Percentiles rank a stretch among this genome's conserved stretches.
Conservation (phyloP, 768 basidiomycete species). For the Rhizopogon salebrosus region DNA sequence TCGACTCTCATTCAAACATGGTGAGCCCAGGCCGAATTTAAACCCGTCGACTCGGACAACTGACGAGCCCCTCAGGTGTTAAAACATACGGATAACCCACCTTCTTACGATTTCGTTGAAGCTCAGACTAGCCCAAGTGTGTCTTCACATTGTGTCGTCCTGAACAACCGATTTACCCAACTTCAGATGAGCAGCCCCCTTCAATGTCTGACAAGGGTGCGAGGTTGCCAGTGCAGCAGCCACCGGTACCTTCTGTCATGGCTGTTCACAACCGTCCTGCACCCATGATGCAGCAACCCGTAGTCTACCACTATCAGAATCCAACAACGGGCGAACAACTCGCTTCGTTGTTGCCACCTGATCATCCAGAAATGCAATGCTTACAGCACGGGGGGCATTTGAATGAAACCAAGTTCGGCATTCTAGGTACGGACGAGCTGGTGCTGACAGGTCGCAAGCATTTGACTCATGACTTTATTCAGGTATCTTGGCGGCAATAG, state of each 20-base stretch:
- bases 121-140: slow-evolving; percentile 23
- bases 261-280: slow-evolving; percentile 16
- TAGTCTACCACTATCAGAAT: slow-evolving; percentile 66
- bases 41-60: not conserved
- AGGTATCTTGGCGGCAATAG: slow-evolving; percentile 77
- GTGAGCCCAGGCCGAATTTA: slow-evolving; percentile 9
- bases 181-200: slow-evolving; percentile 8
- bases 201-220: slow-evolving; percentile 8
- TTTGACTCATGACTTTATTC: not conserved
- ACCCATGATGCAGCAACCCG: slow-evolving; percentile 35
- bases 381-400: slow-evolving; percentile 73
- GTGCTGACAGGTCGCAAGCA: not conserved
- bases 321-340: slow-evolving; percentile 53
- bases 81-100: slow-evolving; percentile 36
- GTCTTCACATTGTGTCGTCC: slow-evolving; percentile 5
- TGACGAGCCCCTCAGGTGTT: not conserved
- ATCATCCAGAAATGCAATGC: slow-evolving; percentile 82
- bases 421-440: slow-evolving; percentile 48
- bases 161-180: not conserved
- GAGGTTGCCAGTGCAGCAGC: slow-evolving; percentile 7
- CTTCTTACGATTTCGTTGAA: slow-evolving; percentile 41
- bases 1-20: slow-evolving; percentile 21
- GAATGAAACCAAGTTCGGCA: slow-evolving; percentile 56
- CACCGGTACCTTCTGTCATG: slow-evolving; percentile 11
- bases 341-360: slow-evolving; percentile 64